Evolutionary conservation across 139 green algal genomes (phyloP).

Genomic region (Mesostigma viride): DNA sequence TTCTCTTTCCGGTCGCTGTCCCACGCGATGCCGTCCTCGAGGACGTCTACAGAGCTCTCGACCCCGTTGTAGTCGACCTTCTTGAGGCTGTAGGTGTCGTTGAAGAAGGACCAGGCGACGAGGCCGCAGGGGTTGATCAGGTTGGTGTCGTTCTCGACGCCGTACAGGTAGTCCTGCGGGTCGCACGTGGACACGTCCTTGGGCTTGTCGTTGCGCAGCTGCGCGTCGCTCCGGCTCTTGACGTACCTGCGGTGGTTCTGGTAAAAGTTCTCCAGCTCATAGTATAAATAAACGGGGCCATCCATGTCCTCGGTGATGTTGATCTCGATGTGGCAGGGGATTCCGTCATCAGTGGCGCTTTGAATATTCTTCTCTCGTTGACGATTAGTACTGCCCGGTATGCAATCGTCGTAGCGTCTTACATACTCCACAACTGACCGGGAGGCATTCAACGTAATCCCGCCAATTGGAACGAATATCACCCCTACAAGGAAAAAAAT

Average conservation of each 20-base stretch:
- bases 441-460: conserved; percentile 41
- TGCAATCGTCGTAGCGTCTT: neutral
- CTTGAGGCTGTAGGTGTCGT: conserved; percentile 55
- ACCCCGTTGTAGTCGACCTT: too few relatives aligned
- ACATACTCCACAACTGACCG: neutral
- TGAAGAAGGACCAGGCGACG: conserved; percentile 83
- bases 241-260: conserved; percentile 86
- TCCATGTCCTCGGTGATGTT: conserved; percentile 42
- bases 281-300: conserved; percentile 77
- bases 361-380: neutral
- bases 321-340: conserved; percentile 13
- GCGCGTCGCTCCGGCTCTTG: conserved; percentile 54
- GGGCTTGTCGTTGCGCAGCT: conserved; percentile 47
- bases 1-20: conserved; percentile 44
- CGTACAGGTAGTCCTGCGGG: conserved; percentile 35
- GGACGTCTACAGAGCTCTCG: too few relatives aligned
- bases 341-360: neutral
- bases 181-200: conserved; percentile 36
- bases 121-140: conserved; percentile 85
- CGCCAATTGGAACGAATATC: conserved; percentile 61
- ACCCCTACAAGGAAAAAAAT: conserved; percentile 53
- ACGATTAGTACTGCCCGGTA: neutral
- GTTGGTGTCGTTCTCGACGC: neutral
- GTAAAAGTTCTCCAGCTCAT: conserved; percentile 72
- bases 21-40: conserved; percentile 60